Base-by-base conservation (phyloP, 2,329 filamentous ascomycete species). In the Aspergillus terreus region DNA sequence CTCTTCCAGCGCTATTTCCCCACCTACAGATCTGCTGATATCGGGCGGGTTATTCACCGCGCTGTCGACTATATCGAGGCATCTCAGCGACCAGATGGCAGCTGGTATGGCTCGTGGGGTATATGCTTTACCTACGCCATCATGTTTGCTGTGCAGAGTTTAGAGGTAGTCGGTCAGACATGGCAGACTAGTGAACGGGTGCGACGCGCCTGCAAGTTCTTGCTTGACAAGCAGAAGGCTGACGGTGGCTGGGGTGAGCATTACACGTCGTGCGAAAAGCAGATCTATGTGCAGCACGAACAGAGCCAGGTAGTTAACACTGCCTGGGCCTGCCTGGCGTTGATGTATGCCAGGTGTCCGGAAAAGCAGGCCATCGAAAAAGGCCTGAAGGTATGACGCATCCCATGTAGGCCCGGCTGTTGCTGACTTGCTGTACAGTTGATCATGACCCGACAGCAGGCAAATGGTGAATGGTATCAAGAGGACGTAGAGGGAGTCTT, bases 241-340 rank as follows among this genome's bases (percentile, higher is more conserved):
- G 48, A 56, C 35, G 53, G 50, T 4, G 53, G 53, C 5, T 56
- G 51, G 53, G 45, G 48, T 6, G 52, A 54, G 42, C 35, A 47
- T 42, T 42, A 47, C 30, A 42, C 46, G 12, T 47, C 36, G n/a
- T 51, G 49, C 12, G 49, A 51, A 27, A 36, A 49, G 17, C n/a
- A 41, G 6, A 23, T 46, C 4, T 53, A 49, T 36, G 42, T 53
- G 2, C 23, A 53, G 21, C 44, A 46, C 14, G 33, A 32, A n/a
- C 23, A 32, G 14, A 45, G 46, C 19, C 46, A 50, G 21, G 43
- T 53, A 10, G 51, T 50, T 12, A 44, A 49, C 21, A 53, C 51
- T 7, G 47, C 51, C 12, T 49, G 43, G 11, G 47, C 51, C 2
- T 35, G 43, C 35, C 42, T 46, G 11, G 51, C 32, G 9, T 41